These are phyloP conservation scores for Thecaphora frezii DNA, from an alignment of 1,284 basidiomycete species.

Conservation along the genomic window DNA sequence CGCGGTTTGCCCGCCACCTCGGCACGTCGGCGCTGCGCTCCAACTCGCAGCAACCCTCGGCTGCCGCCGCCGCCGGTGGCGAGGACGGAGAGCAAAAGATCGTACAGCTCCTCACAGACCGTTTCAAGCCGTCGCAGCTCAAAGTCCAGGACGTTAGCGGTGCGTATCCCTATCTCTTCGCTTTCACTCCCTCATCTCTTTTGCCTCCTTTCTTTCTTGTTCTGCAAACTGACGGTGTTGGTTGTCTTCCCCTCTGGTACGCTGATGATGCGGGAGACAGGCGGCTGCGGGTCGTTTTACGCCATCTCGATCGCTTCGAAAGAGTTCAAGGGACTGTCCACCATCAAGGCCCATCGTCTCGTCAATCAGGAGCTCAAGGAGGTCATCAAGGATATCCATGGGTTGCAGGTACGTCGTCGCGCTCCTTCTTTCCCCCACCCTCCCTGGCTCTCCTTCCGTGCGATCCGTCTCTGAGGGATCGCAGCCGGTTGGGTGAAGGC, in stretches of 20 bases:
- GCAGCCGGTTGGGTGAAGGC: no score
- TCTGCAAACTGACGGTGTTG: no score
- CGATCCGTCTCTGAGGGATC: no score
- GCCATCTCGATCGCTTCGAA: conserved; percentile 84
- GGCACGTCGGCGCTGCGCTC: no score
- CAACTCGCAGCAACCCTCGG: not conserved
- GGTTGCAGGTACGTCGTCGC: conserved; percentile 75
- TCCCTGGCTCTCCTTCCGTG: not conserved
- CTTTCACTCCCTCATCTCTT: not conserved
- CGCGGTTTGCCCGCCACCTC: no score
- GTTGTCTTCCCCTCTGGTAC: no score
- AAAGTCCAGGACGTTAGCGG: conserved; percentile 55
- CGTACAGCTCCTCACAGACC: conserved; percentile 70
- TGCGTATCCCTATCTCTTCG: conserved; percentile 62
- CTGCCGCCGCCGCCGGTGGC: no score
- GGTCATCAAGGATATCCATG: conserved; percentile 89
- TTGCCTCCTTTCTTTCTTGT: conserved; percentile 60
- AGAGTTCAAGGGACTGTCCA: conserved; percentile 80
- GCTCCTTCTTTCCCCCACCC: not conserved
- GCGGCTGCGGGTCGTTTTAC: conserved; percentile 95
- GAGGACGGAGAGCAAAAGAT: conserved; percentile 63
- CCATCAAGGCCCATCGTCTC: conserved; percentile 89
- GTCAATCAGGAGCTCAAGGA: conserved; percentile 85
- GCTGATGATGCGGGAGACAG: conserved; percentile 11
- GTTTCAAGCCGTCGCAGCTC: conserved; percentile 68